phyloP scores from a whole-genome alignment of 352 stramenopile species.

The Blastocystis sp. region DNA sequence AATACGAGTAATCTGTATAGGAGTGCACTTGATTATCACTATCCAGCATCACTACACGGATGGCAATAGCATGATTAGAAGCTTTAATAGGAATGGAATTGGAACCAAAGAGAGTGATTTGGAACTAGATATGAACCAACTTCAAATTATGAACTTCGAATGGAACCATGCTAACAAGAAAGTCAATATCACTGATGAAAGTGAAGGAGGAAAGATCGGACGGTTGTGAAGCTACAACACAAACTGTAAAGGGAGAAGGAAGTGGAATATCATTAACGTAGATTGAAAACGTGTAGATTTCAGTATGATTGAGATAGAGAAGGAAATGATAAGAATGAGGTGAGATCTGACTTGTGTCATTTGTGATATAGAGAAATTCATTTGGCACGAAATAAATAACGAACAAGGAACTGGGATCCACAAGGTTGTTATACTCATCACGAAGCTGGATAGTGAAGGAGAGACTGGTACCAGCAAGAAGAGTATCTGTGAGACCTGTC shows the following conservation, averaged over 20 bases:
- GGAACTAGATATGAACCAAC: not conserved
- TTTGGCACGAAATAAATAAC: not conserved
- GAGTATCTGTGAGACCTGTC: not conserved
- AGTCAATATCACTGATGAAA: not conserved
- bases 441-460: not conserved
- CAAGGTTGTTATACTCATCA: not conserved
- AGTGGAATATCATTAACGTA: slow-evolving; percentile 1
- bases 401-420: not conserved
- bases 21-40: not conserved
- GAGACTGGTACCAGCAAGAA: not conserved
- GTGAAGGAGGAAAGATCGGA: not conserved
- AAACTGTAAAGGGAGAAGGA: not conserved
- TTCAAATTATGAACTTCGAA: not conserved
- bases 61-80: not conserved
- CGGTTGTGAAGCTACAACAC: not conserved
- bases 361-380: not conserved
- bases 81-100: not conserved
- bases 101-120: not conserved
- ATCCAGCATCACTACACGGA: not conserved
- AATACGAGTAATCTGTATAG: not conserved
- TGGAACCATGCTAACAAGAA: not conserved
- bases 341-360: not conserved
- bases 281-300: not conserved
- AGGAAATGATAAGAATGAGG: not conserved
- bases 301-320: slow-evolving; percentile 23